Percentiles rank a stretch among this genome's conserved stretches.
Evolutionary conservation across 2,329 filamentous ascomycete species (phyloP).

Genomic region (Alternaria gansuensis): DNA sequence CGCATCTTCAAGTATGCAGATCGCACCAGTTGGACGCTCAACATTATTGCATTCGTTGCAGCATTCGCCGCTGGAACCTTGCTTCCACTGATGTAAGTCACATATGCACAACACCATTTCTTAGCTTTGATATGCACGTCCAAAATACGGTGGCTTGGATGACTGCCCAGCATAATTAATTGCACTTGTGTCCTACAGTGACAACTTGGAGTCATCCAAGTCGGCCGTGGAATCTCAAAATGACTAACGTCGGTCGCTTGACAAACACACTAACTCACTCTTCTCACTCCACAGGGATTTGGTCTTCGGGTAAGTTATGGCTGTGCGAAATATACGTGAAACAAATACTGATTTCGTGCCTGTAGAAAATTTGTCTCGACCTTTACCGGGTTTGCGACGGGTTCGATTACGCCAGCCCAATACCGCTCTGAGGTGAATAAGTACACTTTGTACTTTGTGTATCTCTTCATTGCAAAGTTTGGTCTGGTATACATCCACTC

Average conservation of each 20-base stretch:
- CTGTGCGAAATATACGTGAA: no score
- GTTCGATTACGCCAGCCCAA: constrained; percentile 41
- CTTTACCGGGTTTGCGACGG: constrained; percentile 57
- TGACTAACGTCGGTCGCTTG: not conserved
- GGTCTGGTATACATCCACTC: constrained; percentile 64
- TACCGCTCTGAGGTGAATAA: constrained; percentile 54
- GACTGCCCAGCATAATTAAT: not conserved
- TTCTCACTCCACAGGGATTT: constrained; percentile 43
- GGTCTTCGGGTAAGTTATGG: constrained; percentile 55
- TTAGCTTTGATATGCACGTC: not conserved
- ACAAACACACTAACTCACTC: constrained; percentile 2
- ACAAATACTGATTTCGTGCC: no score
- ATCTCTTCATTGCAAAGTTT: constrained; percentile 74
- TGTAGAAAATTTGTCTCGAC: constrained; percentile 54
- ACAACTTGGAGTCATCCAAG: not conserved
- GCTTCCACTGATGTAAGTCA: constrained; percentile 57
- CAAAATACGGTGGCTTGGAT: not conserved
- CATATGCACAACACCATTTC: not conserved
- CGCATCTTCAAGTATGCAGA: constrained; percentile 52
- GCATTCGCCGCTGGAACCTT: constrained; percentile 57
- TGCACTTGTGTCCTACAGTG: not conserved
- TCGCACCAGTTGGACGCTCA: constrained; percentile 43
- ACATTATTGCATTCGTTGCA: constrained; percentile 44
- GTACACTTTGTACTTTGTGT: constrained; percentile 70
- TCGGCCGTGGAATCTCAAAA: not conserved